Conservation (phyloP, 2,329 filamentous ascomycete genomes). For the Sporothrix brunneoviolacea region DNA sequence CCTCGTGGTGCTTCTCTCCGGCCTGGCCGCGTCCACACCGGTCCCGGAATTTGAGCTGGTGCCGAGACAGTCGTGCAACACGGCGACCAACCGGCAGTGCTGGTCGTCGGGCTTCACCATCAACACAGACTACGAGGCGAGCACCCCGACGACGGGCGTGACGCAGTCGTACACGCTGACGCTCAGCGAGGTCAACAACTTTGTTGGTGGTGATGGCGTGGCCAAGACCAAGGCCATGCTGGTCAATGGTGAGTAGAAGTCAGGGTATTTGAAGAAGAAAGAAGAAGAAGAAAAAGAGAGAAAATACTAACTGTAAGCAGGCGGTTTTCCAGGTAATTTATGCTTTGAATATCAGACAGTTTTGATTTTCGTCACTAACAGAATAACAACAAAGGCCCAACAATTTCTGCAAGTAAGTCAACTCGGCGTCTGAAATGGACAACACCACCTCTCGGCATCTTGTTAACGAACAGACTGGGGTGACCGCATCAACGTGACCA, state of each 20-base stretch:
- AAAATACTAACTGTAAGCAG: neutral
- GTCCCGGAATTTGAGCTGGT: neutral
- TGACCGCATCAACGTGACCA: conserved; percentile 49
- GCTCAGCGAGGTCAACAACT: conserved; percentile 18
- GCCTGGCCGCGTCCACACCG: neutral
- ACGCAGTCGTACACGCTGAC: conserved; percentile 17
- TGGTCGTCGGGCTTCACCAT: conserved; percentile 20
- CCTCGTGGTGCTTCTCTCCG: neutral
- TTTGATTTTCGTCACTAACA: too few relatives aligned
- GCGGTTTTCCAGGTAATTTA: conserved; percentile 7
- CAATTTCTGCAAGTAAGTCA: conserved; percentile 8
- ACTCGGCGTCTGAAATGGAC: neutral
- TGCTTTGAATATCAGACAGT: too few relatives aligned
- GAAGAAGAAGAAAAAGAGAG: too few relatives aligned
- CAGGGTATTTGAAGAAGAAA: neutral
- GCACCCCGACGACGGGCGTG: conserved; percentile 16
- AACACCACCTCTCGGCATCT: neutral
- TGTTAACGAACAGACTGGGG: conserved; percentile 40
- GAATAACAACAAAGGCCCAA: conserved; percentile 1
- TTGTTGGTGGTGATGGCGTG: conserved; percentile 17
- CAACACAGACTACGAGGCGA: conserved; percentile 20
- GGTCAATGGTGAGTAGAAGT: conserved; percentile 16
- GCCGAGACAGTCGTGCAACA: conserved; percentile 16
- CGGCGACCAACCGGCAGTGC: conserved; percentile 15
- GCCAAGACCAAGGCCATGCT: conserved; percentile 20